Base-by-base conservation (phyloP, 495 filamentous ascomycete genomes). In the Delitschia confertaspora region DNA sequence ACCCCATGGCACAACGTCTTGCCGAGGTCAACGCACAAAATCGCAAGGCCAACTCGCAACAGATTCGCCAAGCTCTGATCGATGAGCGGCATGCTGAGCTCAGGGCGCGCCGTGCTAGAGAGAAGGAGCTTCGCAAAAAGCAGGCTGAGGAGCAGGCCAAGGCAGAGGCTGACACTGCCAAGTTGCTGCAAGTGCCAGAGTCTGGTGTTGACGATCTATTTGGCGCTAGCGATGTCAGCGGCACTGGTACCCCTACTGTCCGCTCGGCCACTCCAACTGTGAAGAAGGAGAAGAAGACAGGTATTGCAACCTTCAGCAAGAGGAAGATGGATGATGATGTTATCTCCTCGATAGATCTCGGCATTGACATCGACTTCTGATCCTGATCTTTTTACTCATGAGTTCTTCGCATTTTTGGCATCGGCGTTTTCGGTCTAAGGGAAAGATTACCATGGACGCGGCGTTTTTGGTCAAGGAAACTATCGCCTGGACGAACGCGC, bases 61-160 rank as follows among this genome's bases (percentile, higher is more conserved):
- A 81, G 16, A 79, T 93, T 6, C 85, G 88, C 37, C 80, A 82
- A 61, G 88, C 88, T 4, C 83, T 93, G 61, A 65, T 91, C 17
- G 76, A 76, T 48, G 89, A 96, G 67, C 71, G 79, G 11, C 42
- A 46, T 8, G 43, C 53, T 17, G 25, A 53, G 11, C 22, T 40
- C 20, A 17, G 26, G 1, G 45, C 27, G 26, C 51, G 45, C 25
- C 73, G 73, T 30, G 72, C 71, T 73, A 76, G 34, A 59, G 72
- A 60, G 52, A 50, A 6, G 59, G 48, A 57, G 14, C 71, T 41
- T 62, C 65, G 3, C 42, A 65, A 29, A 51, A 65, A 20, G 53
- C 32, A 55, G 42, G 58, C 51, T 0, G 54, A 58, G 33, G 45
- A 56, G 35, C 33, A 52, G 5, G 55, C 51, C 1, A 49, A 47